Evolutionary conservation across 352 stramenopile species (phyloP).

Genomic region (Globisporangium splendens): DNA sequence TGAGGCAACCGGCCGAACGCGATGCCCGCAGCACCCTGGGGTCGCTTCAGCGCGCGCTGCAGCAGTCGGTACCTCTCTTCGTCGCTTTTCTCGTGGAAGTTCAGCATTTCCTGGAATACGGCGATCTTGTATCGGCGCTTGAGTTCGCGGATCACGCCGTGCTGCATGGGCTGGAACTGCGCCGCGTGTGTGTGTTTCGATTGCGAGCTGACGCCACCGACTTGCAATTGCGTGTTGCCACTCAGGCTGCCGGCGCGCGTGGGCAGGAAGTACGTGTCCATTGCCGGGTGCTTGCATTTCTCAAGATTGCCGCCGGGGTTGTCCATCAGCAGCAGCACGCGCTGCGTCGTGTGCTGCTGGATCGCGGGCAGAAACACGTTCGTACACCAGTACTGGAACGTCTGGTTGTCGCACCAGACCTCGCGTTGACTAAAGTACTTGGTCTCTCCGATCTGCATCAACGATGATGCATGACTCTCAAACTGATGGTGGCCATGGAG

Average conservation of each 20-base stretch:
- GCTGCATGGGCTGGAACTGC: slow-evolving; percentile 31
- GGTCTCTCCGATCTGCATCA: slow-evolving; percentile 14
- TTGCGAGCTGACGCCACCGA: slow-evolving; percentile 5
- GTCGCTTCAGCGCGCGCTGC: slow-evolving; percentile 39
- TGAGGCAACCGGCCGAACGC: slow-evolving; percentile 34
- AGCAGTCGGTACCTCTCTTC: slow-evolving; percentile 38
- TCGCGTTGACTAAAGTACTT: slow-evolving; percentile 43
- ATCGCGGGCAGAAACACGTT: slow-evolving; percentile 46
- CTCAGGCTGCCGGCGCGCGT: slow-evolving; percentile 12
- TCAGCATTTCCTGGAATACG: slow-evolving; percentile 42
- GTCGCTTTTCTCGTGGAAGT: slow-evolving; percentile 32
- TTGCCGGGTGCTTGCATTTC: slow-evolving; percentile 32
- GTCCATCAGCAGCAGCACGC: slow-evolving; percentile 40
- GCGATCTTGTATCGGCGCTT: slow-evolving; percentile 51
- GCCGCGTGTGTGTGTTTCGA: not conserved
- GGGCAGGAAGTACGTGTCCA: slow-evolving; percentile 39
- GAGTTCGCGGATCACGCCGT: slow-evolving; percentile 35
- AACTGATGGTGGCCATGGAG: slow-evolving; percentile 1
- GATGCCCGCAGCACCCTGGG: slow-evolving; percentile 25
- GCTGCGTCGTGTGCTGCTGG: slow-evolving; percentile 33
- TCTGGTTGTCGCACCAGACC: slow-evolving; percentile 48
- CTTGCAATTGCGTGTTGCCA: not conserved
- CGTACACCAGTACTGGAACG: slow-evolving; percentile 52
- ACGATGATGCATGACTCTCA: not conserved
- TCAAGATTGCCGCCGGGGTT: slow-evolving; percentile 37